Evolutionary conservation across 345 rosid species (phyloP).

Genomic region (Leavenworthia alabamica): DNA sequence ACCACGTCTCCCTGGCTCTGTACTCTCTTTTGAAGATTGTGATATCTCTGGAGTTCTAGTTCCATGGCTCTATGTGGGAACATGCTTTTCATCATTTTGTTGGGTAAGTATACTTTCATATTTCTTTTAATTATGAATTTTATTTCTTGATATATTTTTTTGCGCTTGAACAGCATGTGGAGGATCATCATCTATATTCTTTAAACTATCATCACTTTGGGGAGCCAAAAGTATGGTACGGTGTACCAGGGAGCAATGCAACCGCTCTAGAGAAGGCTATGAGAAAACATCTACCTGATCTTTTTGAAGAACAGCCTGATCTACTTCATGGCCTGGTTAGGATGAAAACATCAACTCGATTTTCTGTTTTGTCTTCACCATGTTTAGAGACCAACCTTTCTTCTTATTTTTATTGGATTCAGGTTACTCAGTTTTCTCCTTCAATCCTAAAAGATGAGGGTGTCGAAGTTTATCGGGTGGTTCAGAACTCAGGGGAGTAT

Average conservation of each 20-base stretch:
- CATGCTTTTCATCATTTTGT: slow-evolving; percentile 96
- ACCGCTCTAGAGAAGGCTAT: slow-evolving; percentile 62
- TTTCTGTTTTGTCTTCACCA: not conserved
- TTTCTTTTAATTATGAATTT: not conserved
- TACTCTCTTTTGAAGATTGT: slow-evolving; percentile 76
- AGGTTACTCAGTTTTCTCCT: slow-evolving; percentile 97
- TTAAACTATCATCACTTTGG: slow-evolving; percentile 84
- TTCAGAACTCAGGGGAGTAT: slow-evolving; percentile 82
- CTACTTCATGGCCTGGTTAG: slow-evolving; percentile 81
- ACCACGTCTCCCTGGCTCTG: slow-evolving; percentile 90
- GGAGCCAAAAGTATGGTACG: slow-evolving; percentile 91
- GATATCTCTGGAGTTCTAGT: slow-evolving; percentile 94
- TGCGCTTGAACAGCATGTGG: slow-evolving; percentile 64
- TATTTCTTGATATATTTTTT: not conserved
- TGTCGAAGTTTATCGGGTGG: slow-evolving; percentile 66
- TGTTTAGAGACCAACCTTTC: not conserved
- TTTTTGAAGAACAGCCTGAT: slow-evolving; percentile 84
- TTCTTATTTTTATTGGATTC: slow-evolving; percentile 21
- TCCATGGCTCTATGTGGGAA: slow-evolving; percentile 96
- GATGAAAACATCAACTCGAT: not conserved
- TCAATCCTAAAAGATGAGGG: slow-evolving; percentile 76
- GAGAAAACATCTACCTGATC: slow-evolving; percentile 73
- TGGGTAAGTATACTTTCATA: slow-evolving; percentile 52
- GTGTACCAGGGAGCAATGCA: slow-evolving; percentile 83
- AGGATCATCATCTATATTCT: slow-evolving; percentile 92